Conservation (phyloP, 225 moss, liverwort and hornwort genomes). For the Polytrichum formosum region DNA sequence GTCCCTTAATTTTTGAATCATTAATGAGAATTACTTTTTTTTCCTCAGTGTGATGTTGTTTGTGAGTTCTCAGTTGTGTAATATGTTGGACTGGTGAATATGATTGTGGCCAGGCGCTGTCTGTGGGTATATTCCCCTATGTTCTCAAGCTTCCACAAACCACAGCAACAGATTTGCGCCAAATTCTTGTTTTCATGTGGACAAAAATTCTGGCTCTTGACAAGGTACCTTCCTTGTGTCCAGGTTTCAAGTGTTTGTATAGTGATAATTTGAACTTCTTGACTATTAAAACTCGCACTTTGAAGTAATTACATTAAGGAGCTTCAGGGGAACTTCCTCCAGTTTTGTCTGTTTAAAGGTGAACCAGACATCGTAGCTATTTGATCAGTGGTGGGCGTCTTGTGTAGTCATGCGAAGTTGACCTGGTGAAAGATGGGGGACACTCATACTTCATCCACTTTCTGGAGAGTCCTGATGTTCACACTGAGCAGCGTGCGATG, state of each 20-base stretch:
- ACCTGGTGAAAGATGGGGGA: constrained; percentile 93
- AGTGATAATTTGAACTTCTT: too few species aligned
- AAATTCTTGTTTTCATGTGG: constrained; percentile 99
- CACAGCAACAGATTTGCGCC: constrained; percentile 86
- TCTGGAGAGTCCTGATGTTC: constrained; percentile 70
- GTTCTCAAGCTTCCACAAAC: constrained; percentile 92
- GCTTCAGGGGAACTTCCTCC: too few species aligned
- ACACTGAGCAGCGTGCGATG: constrained; percentile 94
- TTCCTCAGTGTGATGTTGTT: too few species aligned
- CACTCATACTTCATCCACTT: constrained; percentile 96
- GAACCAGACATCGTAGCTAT: too few species aligned
- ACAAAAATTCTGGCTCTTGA: constrained; percentile 95
- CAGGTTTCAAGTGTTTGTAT: neutral
- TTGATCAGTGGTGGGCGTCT: constrained; percentile 4
- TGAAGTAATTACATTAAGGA: too few species aligned
- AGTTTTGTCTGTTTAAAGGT: too few species aligned
- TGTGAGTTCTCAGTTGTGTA: too few species aligned
- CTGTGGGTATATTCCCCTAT: constrained; percentile 95
- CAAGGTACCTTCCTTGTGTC: constrained; percentile 40
- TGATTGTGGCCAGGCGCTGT: constrained; percentile 69
- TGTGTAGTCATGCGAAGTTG: constrained; percentile 95
- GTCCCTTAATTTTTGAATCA: too few species aligned
- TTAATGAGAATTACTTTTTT: too few species aligned
- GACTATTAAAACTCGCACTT: too few species aligned
- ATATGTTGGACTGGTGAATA: neutral